Evolutionary conservation across 345 rosid species (phyloP).

Genomic region (Rhodamnia rubescens): DNA sequence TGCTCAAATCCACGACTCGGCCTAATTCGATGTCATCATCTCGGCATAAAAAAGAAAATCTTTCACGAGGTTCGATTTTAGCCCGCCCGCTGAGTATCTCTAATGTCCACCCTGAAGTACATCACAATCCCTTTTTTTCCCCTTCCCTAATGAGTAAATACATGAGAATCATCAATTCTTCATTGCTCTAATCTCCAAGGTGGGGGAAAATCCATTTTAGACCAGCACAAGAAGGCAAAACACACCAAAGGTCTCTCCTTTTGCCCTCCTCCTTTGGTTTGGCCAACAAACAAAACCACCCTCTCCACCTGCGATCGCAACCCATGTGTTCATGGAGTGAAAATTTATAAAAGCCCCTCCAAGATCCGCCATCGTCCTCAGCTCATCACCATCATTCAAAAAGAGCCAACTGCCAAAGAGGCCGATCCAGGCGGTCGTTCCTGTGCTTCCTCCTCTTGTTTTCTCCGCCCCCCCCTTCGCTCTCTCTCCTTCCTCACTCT

Average conservation of each 20-base stretch:
- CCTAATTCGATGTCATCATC: background rate
- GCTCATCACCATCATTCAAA: background rate
- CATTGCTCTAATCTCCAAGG: background rate
- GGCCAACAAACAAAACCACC: background rate
- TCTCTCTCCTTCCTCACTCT: background rate
- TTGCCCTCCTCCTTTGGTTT: background rate
- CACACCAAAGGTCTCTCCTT: background rate
- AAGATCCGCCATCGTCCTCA: background rate
- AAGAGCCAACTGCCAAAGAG: background rate
- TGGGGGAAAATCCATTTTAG: too few species aligned
- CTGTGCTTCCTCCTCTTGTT: slow-evolving; percentile 2
- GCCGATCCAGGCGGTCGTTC: slow-evolving; percentile 4
- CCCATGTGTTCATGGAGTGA: background rate
- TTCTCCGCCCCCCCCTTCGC: slow-evolving; percentile 1
- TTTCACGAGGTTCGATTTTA: background rate
- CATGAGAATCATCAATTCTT: background rate
- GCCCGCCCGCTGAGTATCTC: background rate
- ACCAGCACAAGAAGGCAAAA: background rate
- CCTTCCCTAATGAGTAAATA: background rate
- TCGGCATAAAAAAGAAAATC: accelerated
- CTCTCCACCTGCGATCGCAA: background rate
- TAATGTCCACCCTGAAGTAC: background rate
- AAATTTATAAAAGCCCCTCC: background rate
- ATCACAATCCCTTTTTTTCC: background rate
- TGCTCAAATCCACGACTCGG: background rate